Percentiles rank a stretch among this genome's conserved stretches.
phyloP scores from a whole-genome alignment of 306 rosid genomes.

The Ormosia emarginata region DNA sequence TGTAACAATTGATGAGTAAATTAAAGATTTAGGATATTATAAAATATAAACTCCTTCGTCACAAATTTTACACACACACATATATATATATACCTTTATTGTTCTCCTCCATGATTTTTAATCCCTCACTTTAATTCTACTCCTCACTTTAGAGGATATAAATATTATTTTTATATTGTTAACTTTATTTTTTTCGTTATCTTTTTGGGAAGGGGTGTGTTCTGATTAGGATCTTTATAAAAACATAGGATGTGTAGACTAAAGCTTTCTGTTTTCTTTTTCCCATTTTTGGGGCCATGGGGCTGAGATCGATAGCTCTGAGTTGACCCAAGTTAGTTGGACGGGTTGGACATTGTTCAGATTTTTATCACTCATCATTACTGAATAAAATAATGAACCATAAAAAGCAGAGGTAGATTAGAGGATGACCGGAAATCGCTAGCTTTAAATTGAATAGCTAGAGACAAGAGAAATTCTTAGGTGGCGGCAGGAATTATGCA shows the following conservation, averaged over 20 bases:
- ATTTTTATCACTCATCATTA: not conserved
- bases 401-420: not conserved
- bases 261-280: not conserved
- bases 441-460: not conserved
- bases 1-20: too few species aligned
- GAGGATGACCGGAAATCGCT: not conserved
- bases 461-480: not conserved
- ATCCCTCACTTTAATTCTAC: too few species aligned
- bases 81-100: too few species aligned
- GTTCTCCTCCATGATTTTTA: too few species aligned
- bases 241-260: not conserved
- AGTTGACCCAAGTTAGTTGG: not conserved
- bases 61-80: too few species aligned
- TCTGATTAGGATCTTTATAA: not conserved
- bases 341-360: not conserved
- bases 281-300: not conserved
- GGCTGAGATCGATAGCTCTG: not conserved
- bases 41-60: too few species aligned
- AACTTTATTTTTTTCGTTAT: not conserved
- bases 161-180: not conserved
- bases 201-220: not conserved
- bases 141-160: too few species aligned
- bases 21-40: too few species aligned
- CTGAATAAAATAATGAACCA: not conserved
- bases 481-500: not conserved